Evolutionary conservation across 495 filamentous ascomycete species (phyloP), one percentile per base, ranked within the genome.

Genomic region (Xylaria flabelliformis): DNA sequence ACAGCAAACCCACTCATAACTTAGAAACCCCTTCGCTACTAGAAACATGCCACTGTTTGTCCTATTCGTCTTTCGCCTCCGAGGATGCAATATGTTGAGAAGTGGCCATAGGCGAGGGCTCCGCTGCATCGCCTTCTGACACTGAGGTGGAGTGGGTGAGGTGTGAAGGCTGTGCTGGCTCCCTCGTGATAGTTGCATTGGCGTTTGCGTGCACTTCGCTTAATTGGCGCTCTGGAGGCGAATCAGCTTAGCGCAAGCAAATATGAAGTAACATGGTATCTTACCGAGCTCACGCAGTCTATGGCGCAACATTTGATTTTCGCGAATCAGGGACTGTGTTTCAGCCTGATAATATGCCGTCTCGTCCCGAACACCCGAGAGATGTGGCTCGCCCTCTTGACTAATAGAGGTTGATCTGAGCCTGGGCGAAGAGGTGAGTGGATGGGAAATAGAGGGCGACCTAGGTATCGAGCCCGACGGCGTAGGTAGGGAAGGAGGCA

Each of bases 251-350:
- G 36, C n/a, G 59, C 5, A 44, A 55, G 51, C 50, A 2, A 39
- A 63, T 55, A 24, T 1, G 2, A 32, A 13, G n/a, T 10, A 39
- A 21, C 58, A 65, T 29, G 41, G 39, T 41, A 76, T 82, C 84
- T 77, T 83, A 90, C 91, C 92, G 17, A 98, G 83, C 77, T 97
- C 95, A 46, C 93, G 88, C 61, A 97, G 94, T 63, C 96, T 88
- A 76, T 90, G 87, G 66, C 90, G 90, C 69, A 99, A 83, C 91
- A 99, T 97, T 80, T 97, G 93, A 76, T 99, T 99, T 84, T 99
- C 96, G 55, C 96, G 86, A 24, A 88, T 86, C 73, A 99, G 83
- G 84, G 90, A 95, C 74, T 93, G 90, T 3, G 93, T 94, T 82
- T 99, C 96, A 3, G 95, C 93, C 79, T 97, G 94, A 73, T 97